Evolutionary conservation across 768 basidiomycete species (phyloP).

Genomic region (Leccinum obscurum): DNA sequence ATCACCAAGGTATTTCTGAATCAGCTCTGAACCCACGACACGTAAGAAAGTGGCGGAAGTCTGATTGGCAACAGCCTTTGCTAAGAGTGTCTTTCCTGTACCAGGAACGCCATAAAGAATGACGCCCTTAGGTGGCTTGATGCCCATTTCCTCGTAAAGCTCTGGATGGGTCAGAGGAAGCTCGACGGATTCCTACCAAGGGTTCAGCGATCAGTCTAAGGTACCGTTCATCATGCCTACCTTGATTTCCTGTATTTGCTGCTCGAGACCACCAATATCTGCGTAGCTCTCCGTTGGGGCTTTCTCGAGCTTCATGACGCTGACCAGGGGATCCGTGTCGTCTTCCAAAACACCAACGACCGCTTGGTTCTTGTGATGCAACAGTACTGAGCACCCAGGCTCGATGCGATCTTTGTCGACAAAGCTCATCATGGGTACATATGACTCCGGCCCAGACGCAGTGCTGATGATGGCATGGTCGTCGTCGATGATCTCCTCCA

Average conservation of each 20-base stretch:
- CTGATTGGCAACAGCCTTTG: conserved; percentile 97
- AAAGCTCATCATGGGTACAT: conserved; percentile 96
- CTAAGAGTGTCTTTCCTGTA: conserved; percentile 96
- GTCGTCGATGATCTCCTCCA: conserved; percentile 98
- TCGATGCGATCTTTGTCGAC: conserved; percentile 98
- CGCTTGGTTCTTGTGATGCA: conserved; percentile 95
- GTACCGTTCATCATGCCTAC: conserved; percentile 38
- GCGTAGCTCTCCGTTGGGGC: conserved; percentile 99
- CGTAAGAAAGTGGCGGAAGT: conserved; percentile 98
- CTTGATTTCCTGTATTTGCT: conserved; percentile 99
- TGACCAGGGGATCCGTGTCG: conserved; percentile 94
- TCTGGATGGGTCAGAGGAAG: conserved; percentile 97
- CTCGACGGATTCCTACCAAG: conserved; percentile 88
- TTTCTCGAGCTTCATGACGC: conserved; percentile 99
- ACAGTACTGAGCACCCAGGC: conserved; percentile 90
- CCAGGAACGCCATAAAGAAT: conserved; percentile 98
- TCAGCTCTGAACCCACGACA: conserved; percentile 96
- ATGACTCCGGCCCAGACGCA: conserved; percentile 92
- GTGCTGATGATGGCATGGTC: conserved; percentile 99
- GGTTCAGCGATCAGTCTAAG: background rate
- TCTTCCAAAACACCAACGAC: conserved; percentile 96
- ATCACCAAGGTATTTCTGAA: conserved; percentile 99
- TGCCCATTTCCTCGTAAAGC: conserved; percentile 99
- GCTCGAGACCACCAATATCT: conserved; percentile 95
- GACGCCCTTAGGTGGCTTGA: conserved; percentile 99